These are phyloP conservation scores for Populus euphratica DNA, from an alignment of 345 rosid genomes.

Conservation along the genomic window DNA sequence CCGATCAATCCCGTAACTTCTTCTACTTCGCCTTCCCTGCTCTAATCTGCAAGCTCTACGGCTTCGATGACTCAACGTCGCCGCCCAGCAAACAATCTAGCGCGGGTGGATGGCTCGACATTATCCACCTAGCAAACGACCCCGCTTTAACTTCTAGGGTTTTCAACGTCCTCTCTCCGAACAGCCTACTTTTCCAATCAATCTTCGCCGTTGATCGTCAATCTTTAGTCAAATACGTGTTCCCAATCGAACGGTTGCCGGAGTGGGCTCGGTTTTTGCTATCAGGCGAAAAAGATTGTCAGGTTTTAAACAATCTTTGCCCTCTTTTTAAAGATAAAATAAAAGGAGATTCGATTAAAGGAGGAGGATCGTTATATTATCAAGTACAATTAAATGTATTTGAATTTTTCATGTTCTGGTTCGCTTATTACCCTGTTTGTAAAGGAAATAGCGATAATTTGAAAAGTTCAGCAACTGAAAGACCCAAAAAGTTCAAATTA, in stretches of 20 bases:
- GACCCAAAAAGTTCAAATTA: conserved; percentile 46
- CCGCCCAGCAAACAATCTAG: too few relatives aligned
- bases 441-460: conserved; percentile 57
- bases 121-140: too few relatives aligned
- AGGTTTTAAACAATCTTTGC: conserved; percentile 46
- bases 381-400: too few relatives aligned
- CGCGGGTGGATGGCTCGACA: too few relatives aligned
- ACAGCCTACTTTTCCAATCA: too few relatives aligned
- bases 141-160: conserved; percentile 20
- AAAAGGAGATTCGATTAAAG: conserved; percentile 59
- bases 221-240: conserved; percentile 25
- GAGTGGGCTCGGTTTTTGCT: conserved; percentile 64
- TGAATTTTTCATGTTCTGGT: too few relatives aligned
- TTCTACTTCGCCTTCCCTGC: too few relatives aligned
- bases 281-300: conserved; percentile 43
- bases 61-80: neutral
- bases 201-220: too few relatives aligned
- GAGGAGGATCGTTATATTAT: conserved; percentile 15
- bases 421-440: conserved; percentile 57
- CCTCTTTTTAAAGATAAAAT: conserved; percentile 60
- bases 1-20: too few relatives aligned
- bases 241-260: conserved; percentile 78
- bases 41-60: too few relatives aligned
- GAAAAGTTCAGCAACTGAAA: conserved; percentile 30
- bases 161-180: conserved; percentile 33